These are phyloP conservation scores for Ophiosphaerella korrae DNA, from an alignment of 2,329 filamentous ascomycete species.

Conservation along the genomic window DNA sequence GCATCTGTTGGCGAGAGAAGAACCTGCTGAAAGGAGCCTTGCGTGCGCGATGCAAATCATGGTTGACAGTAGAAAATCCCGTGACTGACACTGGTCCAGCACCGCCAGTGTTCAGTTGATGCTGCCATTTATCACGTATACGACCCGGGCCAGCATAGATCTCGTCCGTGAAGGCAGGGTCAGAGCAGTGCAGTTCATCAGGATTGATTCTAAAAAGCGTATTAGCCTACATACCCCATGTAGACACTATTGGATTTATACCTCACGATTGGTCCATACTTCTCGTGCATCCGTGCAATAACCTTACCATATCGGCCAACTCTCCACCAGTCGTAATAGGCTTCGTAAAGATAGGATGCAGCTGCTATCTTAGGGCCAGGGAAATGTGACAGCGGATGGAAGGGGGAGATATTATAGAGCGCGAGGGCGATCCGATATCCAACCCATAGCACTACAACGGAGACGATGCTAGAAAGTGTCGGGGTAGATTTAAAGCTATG, in stretches of 20 bases:
- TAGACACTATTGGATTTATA: not conserved
- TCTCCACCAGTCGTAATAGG: constrained; percentile 35
- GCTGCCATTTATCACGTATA: constrained; percentile 28
- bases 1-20: constrained; percentile 42
- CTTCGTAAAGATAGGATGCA: constrained; percentile 33
- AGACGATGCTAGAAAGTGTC: constrained; percentile 17
- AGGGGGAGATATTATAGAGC: constrained; percentile 31
- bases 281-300: constrained; percentile 41
- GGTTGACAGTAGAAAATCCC: constrained; percentile 33
- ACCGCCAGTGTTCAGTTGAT: constrained; percentile 33
- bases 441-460: constrained; percentile 23
- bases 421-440: constrained; percentile 22
- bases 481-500: constrained; percentile 12
- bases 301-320: constrained; percentile 41
- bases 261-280: constrained; percentile 31
- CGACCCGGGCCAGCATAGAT: constrained; percentile 38
- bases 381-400: constrained; percentile 30
- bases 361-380: constrained; percentile 40
- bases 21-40: constrained; percentile 41
- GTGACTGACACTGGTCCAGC: constrained; percentile 29
- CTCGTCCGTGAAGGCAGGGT: constrained; percentile 39
- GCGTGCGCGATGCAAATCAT: constrained; percentile 41
- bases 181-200: constrained; percentile 39
- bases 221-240: too few species aligned
- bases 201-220: constrained; percentile 33